Evolutionary conservation across 2,329 filamentous ascomycete genomes (phyloP).

Genomic region (Aspergillus piperis): DNA sequence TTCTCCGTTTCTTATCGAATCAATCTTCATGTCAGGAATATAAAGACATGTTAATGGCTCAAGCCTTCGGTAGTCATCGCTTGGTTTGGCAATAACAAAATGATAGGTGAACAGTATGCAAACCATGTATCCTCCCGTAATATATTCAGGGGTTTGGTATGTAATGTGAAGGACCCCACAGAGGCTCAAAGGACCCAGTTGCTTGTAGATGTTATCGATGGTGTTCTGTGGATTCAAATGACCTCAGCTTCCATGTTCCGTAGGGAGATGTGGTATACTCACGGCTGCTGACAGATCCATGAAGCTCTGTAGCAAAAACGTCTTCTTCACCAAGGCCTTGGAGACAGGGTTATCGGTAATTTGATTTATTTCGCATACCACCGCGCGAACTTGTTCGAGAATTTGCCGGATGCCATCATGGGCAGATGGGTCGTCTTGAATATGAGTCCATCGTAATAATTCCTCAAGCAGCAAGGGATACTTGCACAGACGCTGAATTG

Average conservation of each 20-base stretch:
- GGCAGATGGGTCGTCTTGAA: slow-evolving; percentile 79
- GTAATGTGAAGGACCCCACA: slow-evolving; percentile 83
- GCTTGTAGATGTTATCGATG: slow-evolving; percentile 64
- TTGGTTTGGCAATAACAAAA: slow-evolving; percentile 71
- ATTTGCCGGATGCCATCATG: slow-evolving; percentile 78
- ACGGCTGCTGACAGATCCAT: slow-evolving; percentile 74
- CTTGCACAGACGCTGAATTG: slow-evolving; percentile 87
- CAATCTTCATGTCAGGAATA: slow-evolving; percentile 48
- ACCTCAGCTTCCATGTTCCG: background rate
- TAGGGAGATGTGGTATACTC: slow-evolving; percentile 28
- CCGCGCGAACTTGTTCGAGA: slow-evolving; percentile 69
- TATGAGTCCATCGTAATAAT: slow-evolving; percentile 77
- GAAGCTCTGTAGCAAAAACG: slow-evolving; percentile 81
- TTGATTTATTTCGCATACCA: slow-evolving; percentile 77
- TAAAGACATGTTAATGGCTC: slow-evolving; percentile 73
- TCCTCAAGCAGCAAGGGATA: slow-evolving; percentile 87
- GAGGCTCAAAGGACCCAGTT: slow-evolving; percentile 76
- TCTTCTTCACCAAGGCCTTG: slow-evolving; percentile 72
- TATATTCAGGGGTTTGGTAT: slow-evolving; percentile 70
- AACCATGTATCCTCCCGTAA: slow-evolving; percentile 79
- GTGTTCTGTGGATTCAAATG: slow-evolving; percentile 22
- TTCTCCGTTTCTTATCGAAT: slow-evolving; percentile 37
- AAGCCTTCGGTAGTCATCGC: slow-evolving; percentile 67
- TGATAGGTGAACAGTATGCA: slow-evolving; percentile 81
- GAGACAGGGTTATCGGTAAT: slow-evolving; percentile 76